A percentile compares a stretch with the other conserved stretches of the same genome.
phyloP scores from a whole-genome alignment of 345 rosid genomes.

The Crucihimalaya himalaica region DNA sequence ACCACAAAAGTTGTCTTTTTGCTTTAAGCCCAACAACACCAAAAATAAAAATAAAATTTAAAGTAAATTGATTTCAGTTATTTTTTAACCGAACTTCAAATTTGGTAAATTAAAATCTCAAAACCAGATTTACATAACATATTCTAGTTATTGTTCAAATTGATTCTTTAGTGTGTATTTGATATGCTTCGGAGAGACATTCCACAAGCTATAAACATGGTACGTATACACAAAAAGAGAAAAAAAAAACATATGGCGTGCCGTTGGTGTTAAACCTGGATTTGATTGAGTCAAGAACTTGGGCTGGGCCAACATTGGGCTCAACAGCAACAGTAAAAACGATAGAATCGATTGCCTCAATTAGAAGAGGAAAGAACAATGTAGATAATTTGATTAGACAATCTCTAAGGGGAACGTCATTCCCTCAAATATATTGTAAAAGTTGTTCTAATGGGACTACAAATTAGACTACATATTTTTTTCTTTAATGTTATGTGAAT shows the following conservation, averaged over 20 bases:
- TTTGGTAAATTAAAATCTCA: too few species aligned
- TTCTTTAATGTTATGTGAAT: too few species aligned
- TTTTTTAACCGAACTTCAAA: neutral
- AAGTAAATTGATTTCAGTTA: neutral
- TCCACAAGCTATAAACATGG: neutral
- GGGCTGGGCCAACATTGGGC: neutral
- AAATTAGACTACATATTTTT: too few species aligned
- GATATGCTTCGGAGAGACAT: neutral
- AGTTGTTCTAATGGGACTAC: too few species aligned
- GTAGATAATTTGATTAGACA: too few species aligned
- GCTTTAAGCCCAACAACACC: neutral
- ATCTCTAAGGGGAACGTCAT: too few species aligned
- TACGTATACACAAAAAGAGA: too few species aligned
- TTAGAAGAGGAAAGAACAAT: too few species aligned
- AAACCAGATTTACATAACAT: too few species aligned
- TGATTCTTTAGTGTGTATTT: too few species aligned
- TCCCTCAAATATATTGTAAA: too few species aligned
- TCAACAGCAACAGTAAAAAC: neutral
- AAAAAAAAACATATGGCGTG: neutral
- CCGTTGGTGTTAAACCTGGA: neutral
- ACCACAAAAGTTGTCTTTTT: neutral
- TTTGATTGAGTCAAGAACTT: neutral
- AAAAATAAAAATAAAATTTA: neutral
- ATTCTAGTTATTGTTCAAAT: too few species aligned
- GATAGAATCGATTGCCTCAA: neutral